Base-by-base conservation (phyloP, 768 basidiomycete species). In the Mycena sanguinolenta region DNA sequence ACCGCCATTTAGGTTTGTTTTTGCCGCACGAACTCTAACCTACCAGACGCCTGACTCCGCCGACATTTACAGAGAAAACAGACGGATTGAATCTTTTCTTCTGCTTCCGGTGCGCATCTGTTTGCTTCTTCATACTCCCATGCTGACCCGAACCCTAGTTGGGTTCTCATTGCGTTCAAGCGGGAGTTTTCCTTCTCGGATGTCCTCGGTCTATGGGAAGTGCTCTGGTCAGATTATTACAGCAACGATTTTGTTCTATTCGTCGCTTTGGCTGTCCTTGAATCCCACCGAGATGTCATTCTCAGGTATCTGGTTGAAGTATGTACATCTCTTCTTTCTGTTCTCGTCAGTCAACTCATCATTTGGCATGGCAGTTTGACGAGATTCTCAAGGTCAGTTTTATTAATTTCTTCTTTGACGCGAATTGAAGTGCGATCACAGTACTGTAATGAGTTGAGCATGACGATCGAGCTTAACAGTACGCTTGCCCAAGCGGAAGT, bases 401-500 rank as follows among this genome's bases (percentile, higher is more conserved):
- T 53, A 32, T 39, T 6, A 12, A 60, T 38, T 62, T 58, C 28
- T 27, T 46, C 30, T 63, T 27, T 28, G 54, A 62, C 25, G 30
- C 44, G 65, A 25, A 74, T 62, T 30, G 12, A 58, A 46, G 7
- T 14, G 17, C 19, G 49, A n/a, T 36, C 52, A 38, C 73, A 93
- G 91, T 98, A 97, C 75, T 95, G 94, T 84, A 97, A 97, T 77
- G 95, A 97, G 75, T 89, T 97, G 70, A 95, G 93, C 81, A 95
- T 95, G 92, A 95, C 96, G 60, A 97, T 99, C 74, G 98, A 99
- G 78, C 88, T 99, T n/a, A 93, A 98, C 78, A 90, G 92, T 0
- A 97, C 98, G 23, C 88, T 99, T 12, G 93, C 95, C 0, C 98
- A 99, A 82, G 98, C 97, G 13, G 98, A 99, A 81, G 96, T 99